Conservation (phyloP, 306 rosid genomes). For the Lotus japonicus region DNA sequence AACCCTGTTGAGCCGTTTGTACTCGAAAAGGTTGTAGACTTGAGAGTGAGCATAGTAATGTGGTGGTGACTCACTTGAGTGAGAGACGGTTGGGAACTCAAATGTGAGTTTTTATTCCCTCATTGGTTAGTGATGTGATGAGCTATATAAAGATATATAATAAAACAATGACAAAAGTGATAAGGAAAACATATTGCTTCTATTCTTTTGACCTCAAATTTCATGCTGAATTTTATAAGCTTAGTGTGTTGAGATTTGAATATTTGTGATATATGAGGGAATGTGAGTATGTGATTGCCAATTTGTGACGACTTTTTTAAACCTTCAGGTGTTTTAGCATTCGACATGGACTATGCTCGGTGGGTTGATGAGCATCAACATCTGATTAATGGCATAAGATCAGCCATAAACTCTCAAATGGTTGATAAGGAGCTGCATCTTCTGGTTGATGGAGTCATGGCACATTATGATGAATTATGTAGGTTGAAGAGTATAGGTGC, state of each 20-base stretch:
- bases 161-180: not conserved
- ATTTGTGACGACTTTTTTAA: not conserved
- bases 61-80: too few relatives aligned
- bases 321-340: slow-evolving; percentile 52
- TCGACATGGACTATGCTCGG: slow-evolving; percentile 61
- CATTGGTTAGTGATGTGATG: too few relatives aligned
- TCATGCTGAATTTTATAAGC: too few relatives aligned
- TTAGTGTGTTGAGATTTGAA: not conserved
- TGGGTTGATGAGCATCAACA: slow-evolving; percentile 81
- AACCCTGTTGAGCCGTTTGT: too few relatives aligned
- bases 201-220: not conserved
- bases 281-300: not conserved
- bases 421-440: slow-evolving; percentile 58
- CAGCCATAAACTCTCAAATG: slow-evolving; percentile 52
- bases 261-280: not conserved
- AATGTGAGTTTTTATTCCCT: too few relatives aligned
- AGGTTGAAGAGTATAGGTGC: slow-evolving; percentile 66
- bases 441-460: slow-evolving; percentile 64
- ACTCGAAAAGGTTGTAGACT: too few relatives aligned
- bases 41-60: too few relatives aligned
- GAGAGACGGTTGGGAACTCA: too few relatives aligned
- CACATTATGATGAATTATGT: slow-evolving; percentile 62
- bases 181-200: not conserved
- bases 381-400: slow-evolving; percentile 51
- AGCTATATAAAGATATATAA: not conserved